Evolutionary conservation across 1,284 basidiomycete genomes (phyloP), one percentile per base, ranked within the genome.

Genomic region (Neolentinus lepideus): DNA sequence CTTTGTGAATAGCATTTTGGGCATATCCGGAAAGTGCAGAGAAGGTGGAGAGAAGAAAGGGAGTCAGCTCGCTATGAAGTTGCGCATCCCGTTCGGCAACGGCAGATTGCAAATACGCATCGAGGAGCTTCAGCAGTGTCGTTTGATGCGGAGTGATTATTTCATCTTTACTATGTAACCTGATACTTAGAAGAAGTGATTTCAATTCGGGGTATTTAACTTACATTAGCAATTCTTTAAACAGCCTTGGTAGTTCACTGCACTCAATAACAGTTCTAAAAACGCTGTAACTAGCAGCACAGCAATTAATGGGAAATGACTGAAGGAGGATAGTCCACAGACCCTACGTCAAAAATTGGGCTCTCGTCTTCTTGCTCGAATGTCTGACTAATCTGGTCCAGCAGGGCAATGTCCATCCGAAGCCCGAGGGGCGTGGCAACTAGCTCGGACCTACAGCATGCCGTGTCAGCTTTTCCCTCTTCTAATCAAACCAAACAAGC

Each of bases 61-160:
- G 75, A 52, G 75, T 72, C 54, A 85, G 70, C 31, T 73, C 73
- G 25, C 57, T 57, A 51, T 24, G 19, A 54, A 54, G 22, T 19
- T 25, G 25, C 52, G 51, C 12, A 56, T 19, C 29, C 48, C 52
- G 46, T 60, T 54, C 6, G 57, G 52, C 25, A 54, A 56, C 11
- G 61, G 43, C 16, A 58, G 56, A 54, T 26, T 89, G 84, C 54
- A 92, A 72, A 64, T 88, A 85, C 1, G 90, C 88, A 67, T 95
- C 93, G 16, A 94, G 71, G 4, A 94, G 74, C 69, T 94, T 94
- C 56, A 95, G 78, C n/a, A 94, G 71, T 11, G 82, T 88, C 1
- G 84, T 92, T 68, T 94, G 92, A 61, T 88, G 84, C 0, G 91
- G 90, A 2, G 88, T 83, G 43, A 93, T 79, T n/a, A 84, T 75